Conservation (phyloP, 148 eudicot genomes). For the Fagopyrum homotropicum region DNA sequence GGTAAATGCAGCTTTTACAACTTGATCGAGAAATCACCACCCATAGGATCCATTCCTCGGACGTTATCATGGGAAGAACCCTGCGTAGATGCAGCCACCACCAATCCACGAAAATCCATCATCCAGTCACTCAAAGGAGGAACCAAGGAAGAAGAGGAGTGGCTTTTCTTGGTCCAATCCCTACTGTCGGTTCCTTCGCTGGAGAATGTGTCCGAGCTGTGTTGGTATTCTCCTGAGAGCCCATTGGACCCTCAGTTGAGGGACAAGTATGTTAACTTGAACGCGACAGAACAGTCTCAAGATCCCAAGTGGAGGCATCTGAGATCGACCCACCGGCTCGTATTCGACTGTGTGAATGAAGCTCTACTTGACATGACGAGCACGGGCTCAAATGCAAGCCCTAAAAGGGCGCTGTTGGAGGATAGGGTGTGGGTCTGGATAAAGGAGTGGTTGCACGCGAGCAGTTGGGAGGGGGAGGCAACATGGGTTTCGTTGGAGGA, state of each 20-base stretch:
- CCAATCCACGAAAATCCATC: slow-evolving; percentile 31
- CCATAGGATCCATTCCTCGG: slow-evolving; percentile 88
- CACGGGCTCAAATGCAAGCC: slow-evolving; percentile 17
- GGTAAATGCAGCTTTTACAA: slow-evolving; percentile 39
- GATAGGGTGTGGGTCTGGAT: slow-evolving; percentile 60
- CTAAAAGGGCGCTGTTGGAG: slow-evolving; percentile 18
- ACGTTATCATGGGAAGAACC: slow-evolving; percentile 77
- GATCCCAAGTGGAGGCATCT: slow-evolving; percentile 60
- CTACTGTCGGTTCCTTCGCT: slow-evolving; percentile 63
- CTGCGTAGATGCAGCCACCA: slow-evolving; percentile 32
- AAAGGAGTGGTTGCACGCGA: slow-evolving; percentile 35
- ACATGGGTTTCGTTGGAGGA: slow-evolving; percentile 25
- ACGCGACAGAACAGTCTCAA: slow-evolving; percentile 32
- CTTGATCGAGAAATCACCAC: slow-evolving; percentile 91
- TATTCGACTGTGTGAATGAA: slow-evolving; percentile 80
- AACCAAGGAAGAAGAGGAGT: slow-evolving; percentile 57
- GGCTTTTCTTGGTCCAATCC: slow-evolving; percentile 53
- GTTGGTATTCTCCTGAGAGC: slow-evolving; percentile 69
- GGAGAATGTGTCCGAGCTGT: slow-evolving; percentile 23
- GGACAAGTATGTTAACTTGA: slow-evolving; percentile 43
- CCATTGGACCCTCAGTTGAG: slow-evolving; percentile 74
- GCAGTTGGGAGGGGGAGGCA: background rate
- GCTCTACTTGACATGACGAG: slow-evolving; percentile 45
- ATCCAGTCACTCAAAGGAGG: slow-evolving; percentile 21
- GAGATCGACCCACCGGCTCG: slow-evolving; percentile 55